Conservation (phyloP, 768 basidiomycete species). For the Boletus pseudopeckii region DNA sequence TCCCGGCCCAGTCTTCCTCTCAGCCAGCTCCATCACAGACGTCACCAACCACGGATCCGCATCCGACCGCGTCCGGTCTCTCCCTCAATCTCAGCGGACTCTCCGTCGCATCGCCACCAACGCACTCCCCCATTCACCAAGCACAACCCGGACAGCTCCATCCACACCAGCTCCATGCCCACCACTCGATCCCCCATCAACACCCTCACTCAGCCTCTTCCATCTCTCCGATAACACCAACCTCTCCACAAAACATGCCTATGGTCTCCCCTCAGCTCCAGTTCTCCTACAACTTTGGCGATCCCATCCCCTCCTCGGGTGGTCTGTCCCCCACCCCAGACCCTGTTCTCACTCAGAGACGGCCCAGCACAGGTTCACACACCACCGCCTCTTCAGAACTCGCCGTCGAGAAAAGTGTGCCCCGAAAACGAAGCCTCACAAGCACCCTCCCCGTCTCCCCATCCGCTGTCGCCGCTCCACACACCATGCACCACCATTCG, state of each 20-base stretch:
- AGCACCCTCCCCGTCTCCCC: constrained; percentile 37
- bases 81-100: constrained; percentile 69
- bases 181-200: constrained; percentile 38
- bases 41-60: constrained; percentile 12
- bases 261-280: constrained; percentile 43
- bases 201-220: constrained; percentile 25
- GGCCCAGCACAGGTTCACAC: constrained; percentile 38
- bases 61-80: constrained; percentile 39
- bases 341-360: constrained; percentile 29
- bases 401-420: constrained; percentile 47
- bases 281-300: constrained; percentile 52
- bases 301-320: constrained; percentile 18
- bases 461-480: constrained; percentile 1
- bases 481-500: constrained; percentile 25
- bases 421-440: constrained; percentile 66
- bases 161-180: constrained; percentile 54
- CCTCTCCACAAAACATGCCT: constrained; percentile 46
- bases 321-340: constrained; percentile 29
- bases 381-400: constrained; percentile 46
- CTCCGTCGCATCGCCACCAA: constrained; percentile 62
- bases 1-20: constrained; percentile 12
- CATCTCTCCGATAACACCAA: constrained; percentile 56
- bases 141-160: constrained; percentile 48
- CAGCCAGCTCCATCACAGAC: constrained; percentile 12
- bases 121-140: constrained; percentile 57